phyloP scores from a whole-genome alignment of 257 asterid genomes.

The Fraxinus excelsior region DNA sequence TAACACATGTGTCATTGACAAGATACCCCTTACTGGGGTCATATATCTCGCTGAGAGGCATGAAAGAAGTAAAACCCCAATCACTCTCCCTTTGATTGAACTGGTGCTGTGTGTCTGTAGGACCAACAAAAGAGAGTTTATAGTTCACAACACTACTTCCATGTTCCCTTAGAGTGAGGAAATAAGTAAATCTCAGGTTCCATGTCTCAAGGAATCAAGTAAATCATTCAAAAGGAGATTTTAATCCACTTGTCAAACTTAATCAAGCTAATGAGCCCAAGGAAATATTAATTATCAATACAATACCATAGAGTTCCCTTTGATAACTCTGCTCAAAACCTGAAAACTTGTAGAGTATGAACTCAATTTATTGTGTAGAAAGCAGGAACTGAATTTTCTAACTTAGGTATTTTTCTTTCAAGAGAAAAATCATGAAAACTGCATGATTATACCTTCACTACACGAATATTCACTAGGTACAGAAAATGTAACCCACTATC shows the following conservation, averaged over 20 bases:
- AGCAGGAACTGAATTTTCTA: constrained; percentile 8
- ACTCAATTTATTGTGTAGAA: neutral
- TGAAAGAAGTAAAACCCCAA: constrained; percentile 98
- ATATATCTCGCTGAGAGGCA: constrained; percentile 90
- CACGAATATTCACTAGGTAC: neutral
- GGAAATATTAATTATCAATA: neutral
- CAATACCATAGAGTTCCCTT: constrained; percentile 5
- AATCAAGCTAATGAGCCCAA: neutral
- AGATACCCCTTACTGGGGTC: constrained; percentile 92
- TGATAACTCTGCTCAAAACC: constrained; percentile 1
- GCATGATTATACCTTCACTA: neutral
- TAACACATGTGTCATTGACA: constrained; percentile 70
- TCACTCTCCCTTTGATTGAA: constrained; percentile 96
- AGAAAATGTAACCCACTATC: neutral
- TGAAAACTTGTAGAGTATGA: neutral
- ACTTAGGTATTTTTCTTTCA: neutral
- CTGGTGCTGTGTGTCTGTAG: constrained; percentile 92
- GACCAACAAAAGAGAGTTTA: constrained; percentile 26
- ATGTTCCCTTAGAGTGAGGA: constrained; percentile 13
- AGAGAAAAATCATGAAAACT: constrained; percentile 15
- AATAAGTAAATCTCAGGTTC: constrained; percentile 16
- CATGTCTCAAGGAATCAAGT: neutral
- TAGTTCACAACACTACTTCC: constrained; percentile 8
- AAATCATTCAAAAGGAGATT: constrained; percentile 6
- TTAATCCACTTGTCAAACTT: constrained; percentile 3